Evolutionary conservation across 1,139 yeast species (phyloP).

Genomic region (Pneumocystis canis): DNA sequence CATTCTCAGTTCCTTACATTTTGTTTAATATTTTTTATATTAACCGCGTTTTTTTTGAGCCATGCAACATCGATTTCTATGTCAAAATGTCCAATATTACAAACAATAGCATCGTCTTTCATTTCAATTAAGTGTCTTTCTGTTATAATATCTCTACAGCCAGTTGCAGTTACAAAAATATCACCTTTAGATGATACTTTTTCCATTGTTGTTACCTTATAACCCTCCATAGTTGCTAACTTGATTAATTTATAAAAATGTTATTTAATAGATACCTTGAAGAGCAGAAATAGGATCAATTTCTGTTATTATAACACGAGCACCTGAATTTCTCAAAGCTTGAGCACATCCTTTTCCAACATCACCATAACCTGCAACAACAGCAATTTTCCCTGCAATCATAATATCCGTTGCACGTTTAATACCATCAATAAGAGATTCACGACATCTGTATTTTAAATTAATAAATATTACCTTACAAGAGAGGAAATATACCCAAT

Average conservation of each 20-base stretch:
- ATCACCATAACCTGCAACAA: constrained; percentile 99
- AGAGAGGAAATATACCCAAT: constrained; percentile 99
- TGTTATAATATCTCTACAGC: constrained; percentile 96
- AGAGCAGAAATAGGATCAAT: constrained; percentile 98
- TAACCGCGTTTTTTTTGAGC: constrained; percentile 83
- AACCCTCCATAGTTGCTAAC: constrained; percentile 36
- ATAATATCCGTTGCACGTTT: constrained; percentile 97
- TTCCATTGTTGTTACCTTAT: constrained; percentile 92
- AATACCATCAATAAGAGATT: not conserved
- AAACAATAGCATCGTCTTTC: constrained; percentile 99
- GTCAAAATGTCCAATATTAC: constrained; percentile 99
- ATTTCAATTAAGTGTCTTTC: constrained; percentile 73
- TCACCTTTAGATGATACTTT: constrained; percentile 90
- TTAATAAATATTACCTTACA: constrained; percentile 89
- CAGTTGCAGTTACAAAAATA: constrained; percentile 98
- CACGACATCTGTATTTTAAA: not conserved
- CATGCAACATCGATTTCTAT: constrained; percentile 98
- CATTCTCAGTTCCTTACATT: constrained; percentile 97
- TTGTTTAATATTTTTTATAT: constrained; percentile 93
- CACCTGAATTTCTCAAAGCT: constrained; percentile 99
- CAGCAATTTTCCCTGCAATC: constrained; percentile 99
- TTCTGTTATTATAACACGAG: constrained; percentile 95
- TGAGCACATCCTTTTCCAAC: constrained; percentile 99
- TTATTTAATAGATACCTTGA: constrained; percentile 79
- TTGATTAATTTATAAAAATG: not conserved